Conservation (phyloP, 2,329 filamentous ascomycete species). For the Lachnellula subtilissima region DNA sequence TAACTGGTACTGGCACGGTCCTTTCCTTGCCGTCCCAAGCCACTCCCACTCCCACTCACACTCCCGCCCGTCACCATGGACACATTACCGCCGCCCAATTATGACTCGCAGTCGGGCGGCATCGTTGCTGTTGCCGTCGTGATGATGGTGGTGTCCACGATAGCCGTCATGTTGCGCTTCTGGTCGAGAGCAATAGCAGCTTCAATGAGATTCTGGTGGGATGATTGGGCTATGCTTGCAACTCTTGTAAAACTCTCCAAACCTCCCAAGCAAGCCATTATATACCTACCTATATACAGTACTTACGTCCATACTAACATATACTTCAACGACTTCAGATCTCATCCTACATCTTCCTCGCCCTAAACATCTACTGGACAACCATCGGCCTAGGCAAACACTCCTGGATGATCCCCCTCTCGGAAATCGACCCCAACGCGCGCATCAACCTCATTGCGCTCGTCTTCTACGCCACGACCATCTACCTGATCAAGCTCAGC, state of each 20-base stretch:
- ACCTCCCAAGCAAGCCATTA: neutral
- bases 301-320: too few relatives aligned
- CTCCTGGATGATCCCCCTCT: neutral
- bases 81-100: too few relatives aligned
- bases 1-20: too few relatives aligned
- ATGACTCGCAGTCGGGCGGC: too few relatives aligned
- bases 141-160: neutral
- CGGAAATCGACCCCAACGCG: neutral
- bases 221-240: neutral
- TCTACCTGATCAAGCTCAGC: neutral
- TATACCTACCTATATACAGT: neutral
- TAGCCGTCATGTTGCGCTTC: neutral
- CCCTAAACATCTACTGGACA: neutral
- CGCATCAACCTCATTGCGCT: neutral
- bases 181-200: neutral
- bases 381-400: neutral
- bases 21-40: too few relatives aligned
- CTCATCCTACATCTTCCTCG: neutral
- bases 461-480: neutral
- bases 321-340: too few relatives aligned
- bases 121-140: too few relatives aligned
- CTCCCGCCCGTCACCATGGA: too few relatives aligned
- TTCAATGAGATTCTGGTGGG: neutral
- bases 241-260: neutral
- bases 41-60: too few relatives aligned